phyloP scores from a whole-genome alignment of 352 stramenopile species.

The Phytopythium vexans region DNA sequence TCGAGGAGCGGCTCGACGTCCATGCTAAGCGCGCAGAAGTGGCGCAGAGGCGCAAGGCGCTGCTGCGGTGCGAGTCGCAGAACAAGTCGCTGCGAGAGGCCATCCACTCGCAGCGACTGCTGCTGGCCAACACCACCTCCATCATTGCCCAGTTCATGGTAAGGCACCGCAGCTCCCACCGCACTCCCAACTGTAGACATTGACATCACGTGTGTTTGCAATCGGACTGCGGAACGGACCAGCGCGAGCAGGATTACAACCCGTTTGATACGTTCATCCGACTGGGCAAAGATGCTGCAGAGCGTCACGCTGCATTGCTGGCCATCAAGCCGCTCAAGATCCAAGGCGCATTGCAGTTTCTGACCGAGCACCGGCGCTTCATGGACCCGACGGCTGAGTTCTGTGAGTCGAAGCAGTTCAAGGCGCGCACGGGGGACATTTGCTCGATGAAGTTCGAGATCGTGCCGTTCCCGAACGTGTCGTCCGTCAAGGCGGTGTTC shows the following conservation, averaged over 20 bases:
- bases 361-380: constrained; percentile 29
- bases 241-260: constrained; percentile 16
- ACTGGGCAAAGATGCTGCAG: constrained; percentile 14
- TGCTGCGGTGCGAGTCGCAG: constrained; percentile 5
- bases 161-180: neutral
- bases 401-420: constrained; percentile 36
- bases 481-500: constrained; percentile 29
- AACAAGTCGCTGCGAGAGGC: constrained; percentile 19
- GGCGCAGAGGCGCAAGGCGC: constrained; percentile 3
- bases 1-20: constrained; percentile 10
- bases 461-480: constrained; percentile 29
- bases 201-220: neutral
- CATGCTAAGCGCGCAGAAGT: constrained; percentile 12
- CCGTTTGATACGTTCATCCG: constrained; percentile 21
- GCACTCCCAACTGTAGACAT: neutral
- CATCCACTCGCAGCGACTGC: constrained; percentile 19
- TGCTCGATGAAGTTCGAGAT: constrained; percentile 36
- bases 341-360: constrained; percentile 27
- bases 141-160: constrained; percentile 25
- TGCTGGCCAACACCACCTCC: constrained; percentile 15
- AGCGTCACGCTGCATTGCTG: constrained; percentile 10
- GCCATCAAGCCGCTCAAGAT: constrained; percentile 35
- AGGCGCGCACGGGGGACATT: constrained; percentile 26
- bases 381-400: constrained; percentile 29
- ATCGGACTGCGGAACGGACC: neutral